Percentiles rank a stretch among this genome's conserved stretches.
phyloP scores from a whole-genome alignment of 495 filamentous ascomycete genomes.

The Daldinia childiae region DNA sequence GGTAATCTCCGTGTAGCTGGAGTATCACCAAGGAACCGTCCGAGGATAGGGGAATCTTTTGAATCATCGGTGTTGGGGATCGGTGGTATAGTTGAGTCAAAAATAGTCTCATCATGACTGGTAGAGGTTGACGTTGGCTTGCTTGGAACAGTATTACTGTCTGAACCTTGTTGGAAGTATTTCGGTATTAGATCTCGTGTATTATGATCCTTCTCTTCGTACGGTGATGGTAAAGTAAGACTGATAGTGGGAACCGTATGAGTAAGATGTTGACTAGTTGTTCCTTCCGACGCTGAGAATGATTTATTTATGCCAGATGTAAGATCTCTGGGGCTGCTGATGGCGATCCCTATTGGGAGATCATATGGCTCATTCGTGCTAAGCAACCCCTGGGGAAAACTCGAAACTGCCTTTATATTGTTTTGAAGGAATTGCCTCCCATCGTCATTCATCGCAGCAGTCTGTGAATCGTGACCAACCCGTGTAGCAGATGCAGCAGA shows the following conservation, averaged over 20 bases:
- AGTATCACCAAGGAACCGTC: conserved; percentile 19
- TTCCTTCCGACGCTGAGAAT: not conserved
- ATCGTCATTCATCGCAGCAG: not conserved
- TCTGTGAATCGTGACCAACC: not conserved
- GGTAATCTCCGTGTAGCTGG: not conserved
- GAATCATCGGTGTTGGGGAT: not conserved
- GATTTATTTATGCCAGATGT: not conserved
- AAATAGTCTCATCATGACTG: conserved; percentile 2
- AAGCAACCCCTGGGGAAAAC: not conserved
- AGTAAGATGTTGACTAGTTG: not conserved
- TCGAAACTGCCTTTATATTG: not conserved
- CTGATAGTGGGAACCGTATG: not conserved
- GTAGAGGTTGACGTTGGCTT: not conserved
- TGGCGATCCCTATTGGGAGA: not conserved
- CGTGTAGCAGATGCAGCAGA: conserved; percentile 3
- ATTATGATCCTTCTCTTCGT: not conserved
- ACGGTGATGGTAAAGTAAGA: not conserved
- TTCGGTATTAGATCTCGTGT: not conserved
- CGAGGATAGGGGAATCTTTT: conserved; percentile 35
- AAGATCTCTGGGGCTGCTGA: not conserved
- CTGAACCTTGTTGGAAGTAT: not conserved
- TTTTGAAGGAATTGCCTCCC: not conserved
- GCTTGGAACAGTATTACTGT: not conserved
- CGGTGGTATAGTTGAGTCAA: not conserved
- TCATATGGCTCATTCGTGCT: not conserved